These are phyloP conservation scores for Entophlyctis helioformis DNA, from an alignment of 192 early-diverging fungal genomes.

Conservation along the genomic window DNA sequence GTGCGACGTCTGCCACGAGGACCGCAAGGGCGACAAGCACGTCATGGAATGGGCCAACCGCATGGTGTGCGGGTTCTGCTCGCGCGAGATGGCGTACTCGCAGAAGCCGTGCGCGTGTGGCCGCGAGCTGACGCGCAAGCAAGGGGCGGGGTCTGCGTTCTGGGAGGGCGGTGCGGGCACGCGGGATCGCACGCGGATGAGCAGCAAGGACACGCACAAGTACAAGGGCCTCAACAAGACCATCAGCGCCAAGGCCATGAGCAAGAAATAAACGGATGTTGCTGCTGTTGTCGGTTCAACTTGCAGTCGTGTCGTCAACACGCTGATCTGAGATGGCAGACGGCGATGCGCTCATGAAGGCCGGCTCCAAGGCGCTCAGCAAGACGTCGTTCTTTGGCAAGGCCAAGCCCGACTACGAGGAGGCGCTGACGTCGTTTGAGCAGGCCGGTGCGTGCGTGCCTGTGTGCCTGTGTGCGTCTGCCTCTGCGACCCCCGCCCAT, in stretches of 20 bases:
- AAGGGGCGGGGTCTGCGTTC: constrained; percentile 38
- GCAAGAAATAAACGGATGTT: no score
- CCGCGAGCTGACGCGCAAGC: constrained; percentile 33
- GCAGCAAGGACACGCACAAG: constrained; percentile 58
- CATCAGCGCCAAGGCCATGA: constrained; percentile 17
- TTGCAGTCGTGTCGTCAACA: no score
- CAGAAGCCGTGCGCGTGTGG: constrained; percentile 52
- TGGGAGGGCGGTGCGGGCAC: constrained; percentile 91
- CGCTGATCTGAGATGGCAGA: no score
- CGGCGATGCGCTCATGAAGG: no score
- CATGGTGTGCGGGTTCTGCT: constrained; percentile 80
- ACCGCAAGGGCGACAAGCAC: constrained; percentile 50
- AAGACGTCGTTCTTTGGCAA: constrained; percentile 36
- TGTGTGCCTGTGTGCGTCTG: neutral
- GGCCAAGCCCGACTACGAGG: constrained; percentile 68
- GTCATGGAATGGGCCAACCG: constrained; percentile 53
- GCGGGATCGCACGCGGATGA: constrained; percentile 61
- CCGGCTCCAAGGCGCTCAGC: no score
- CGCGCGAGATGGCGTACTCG: constrained; percentile 58
- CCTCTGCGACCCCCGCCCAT: neutral
- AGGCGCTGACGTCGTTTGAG: constrained; percentile 56
- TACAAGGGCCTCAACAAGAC: constrained; percentile 50
- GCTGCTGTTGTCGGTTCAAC: no score
- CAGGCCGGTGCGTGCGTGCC: constrained; percentile 44
- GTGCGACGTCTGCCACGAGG: constrained; percentile 79